Base-by-base conservation (phyloP, 805 yeast genomes). In the Suhomyces kilbournensis region DNA sequence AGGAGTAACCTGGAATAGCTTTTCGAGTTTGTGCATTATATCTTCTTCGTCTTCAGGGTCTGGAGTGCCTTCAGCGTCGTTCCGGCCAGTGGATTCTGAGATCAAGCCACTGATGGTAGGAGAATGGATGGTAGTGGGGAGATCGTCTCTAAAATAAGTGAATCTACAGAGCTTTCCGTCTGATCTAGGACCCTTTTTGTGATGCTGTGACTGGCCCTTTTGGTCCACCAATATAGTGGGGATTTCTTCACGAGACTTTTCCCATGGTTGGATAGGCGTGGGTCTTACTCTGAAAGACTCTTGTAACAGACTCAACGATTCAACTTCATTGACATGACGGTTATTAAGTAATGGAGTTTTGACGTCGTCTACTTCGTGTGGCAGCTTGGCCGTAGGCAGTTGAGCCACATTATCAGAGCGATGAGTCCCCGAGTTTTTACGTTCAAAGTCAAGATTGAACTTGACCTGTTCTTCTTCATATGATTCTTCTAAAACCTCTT, bases 141-240 rank as follows among this genome's bases (percentile, higher is more conserved):
- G 69, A 62, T 90, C 96, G 57, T 91, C 97, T 58, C 98, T 78
- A 69, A 94, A 93, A 64, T 93, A 93, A 0, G 98, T 90, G 72
- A 89, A 93, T 56, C 98, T 76, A 65, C 83, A 84, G 15, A 62
- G 49, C 3, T 60, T 60, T 12, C 60, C 62, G 34, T 44, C 52
- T 12, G n/a, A 32, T 28, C 26, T 38, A 15, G 22, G 14, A 6
- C 26, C 39, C 44, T 42, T 40, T 14, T 28, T 15, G 30, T 44
- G 46, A 44, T 40, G 42, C 32, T 28, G 46, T 22, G 26, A 4
- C 22, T 23, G 50, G 23, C 38, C 35, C 17, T 38, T 44, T 14
- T 56, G 54, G 39, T 50, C 46, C 20, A 51, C 61, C 46, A 73
- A 59, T 28, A 72, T 70, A 8, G 74, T 65, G 14, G 70, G 67